Evolutionary conservation across 192 early-diverging fungal genomes (phyloP), one percentile per base, ranked within the genome.

Genomic region (Podila horticola): DNA sequence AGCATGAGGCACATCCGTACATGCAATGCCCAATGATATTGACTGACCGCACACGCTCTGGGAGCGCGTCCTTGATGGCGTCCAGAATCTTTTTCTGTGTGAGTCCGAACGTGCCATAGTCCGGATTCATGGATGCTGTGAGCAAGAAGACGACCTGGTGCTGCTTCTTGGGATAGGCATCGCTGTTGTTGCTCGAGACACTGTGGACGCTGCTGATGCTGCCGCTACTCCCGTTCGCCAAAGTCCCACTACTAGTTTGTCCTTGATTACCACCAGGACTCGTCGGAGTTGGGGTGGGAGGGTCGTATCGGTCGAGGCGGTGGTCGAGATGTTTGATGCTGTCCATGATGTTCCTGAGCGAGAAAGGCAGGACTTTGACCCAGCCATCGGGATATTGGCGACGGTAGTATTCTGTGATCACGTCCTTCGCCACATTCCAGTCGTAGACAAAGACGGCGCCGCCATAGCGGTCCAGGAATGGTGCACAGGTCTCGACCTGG

Each of bases 371-470:
- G 19, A 83, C 82, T 51, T 73, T 74, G 64, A 83, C 71, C 74
- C 74, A 73, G 20, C 74, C 82, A 38, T 73, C 74, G 0, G 73
- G 74, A 51, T 83, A 83, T 61, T 83, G 74, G 5, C 70, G 57
- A 5, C 60, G 69, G 66, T 83, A 83, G 28, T 83, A 83, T 28
- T 83, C 75, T 33, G 67, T 75, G 30, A 83, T 83, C 20, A 48
- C 72, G 22, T 83, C 70, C 58, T 79, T 75, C 62, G 75, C 71
- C 15, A 72, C 70, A 69, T 83, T 83, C 82, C 82, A 83, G 58
- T 77, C 75, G 31, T 83, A 83, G 3, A 83, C 75, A 79, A 83
- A 77, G 52, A 83, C 82, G 4, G 74, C 75, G 9, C 82, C 82
- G 41, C 74, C 74, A 28, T 83, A 83, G 26, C 75, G 57, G 55